Evolutionary conservation across 75 land plant genomes (phyloP), one percentile per base, ranked within the genome.

Genomic region (Larix kaempferi): DNA sequence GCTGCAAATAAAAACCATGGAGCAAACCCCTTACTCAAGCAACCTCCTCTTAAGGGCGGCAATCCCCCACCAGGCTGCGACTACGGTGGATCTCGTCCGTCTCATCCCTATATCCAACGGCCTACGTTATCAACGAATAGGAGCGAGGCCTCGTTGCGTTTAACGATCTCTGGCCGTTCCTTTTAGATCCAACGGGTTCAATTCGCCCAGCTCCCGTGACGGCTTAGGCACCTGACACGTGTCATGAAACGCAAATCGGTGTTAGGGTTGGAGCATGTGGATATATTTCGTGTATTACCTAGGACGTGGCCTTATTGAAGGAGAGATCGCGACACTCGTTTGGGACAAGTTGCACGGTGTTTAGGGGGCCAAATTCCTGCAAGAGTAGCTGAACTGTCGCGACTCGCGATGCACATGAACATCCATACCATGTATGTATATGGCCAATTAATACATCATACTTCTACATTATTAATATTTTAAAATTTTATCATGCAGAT

Each of bases 231-330:
- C 0, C 23, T 65, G 39, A 33, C 69, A 33, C 69, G 39, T 65
- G 69, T 33, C 39, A 16, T 3, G 6, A 33, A 5, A 37, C 2
- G 13, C 39, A 17, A 19, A 65, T 12, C 41, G 33, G 6, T 2
- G 41, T 33, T 65, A 65, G 69, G 69, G 69, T 61, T 65, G 37
- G 39, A 33, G 69, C 39, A 15, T 33, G 69, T 65, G 39, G 37
- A 64, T 16, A 65, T 16, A 6, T 21, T 33, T 33, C 4, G 41
- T 37, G 19, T 6, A 29, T 65, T 49, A 49, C 52, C 10, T 8
- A 49, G 8, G 52, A 10, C 11, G 52, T 4, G 69, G 6, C 1
- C 11, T 0, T 17, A 33, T 33, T 1, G 35, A 65, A 16, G 21
- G 41, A 15, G 41, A 15, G 8, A 5, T 4, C 39, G 17, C 16